Evolutionary conservation across 2,329 filamentous ascomycete genomes (phyloP), one percentile per base, ranked within the genome.

Genomic region (Xylaria sp.): DNA sequence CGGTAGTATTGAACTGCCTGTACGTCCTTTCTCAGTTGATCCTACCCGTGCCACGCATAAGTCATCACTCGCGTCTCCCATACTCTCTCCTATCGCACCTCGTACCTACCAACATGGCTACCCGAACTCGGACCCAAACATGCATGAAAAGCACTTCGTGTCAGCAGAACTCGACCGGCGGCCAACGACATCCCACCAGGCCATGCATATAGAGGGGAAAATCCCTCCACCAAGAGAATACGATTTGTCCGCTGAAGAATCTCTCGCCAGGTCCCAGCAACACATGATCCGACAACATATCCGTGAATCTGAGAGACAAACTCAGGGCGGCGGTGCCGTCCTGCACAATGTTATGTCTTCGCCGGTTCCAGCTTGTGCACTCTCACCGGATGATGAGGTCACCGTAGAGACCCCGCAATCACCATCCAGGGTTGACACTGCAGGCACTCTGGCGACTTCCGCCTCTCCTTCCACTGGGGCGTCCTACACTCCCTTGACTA

Each of bases 1-100:
- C 3, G 92, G 91, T 66, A 89, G 77, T 78, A 84, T 84, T 73
- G 89, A 84, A 75, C 82, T 78, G 78, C 87, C 77, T 72, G 85
- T 74, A 68, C 84, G 77, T 73, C 84, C 79, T 9, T 84, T 84
- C 12, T 82, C 86, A 18, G 81, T 85, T 57, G 80, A 82, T 39
- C 86, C 86, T 0, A 78, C 77, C 37, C 78, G 75, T 13, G 74
- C 65, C 20, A 46, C 58, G 48, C 73, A 63, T 57, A 73, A 77
- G 37, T 73, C 72, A 46, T 73, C 76, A 3, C 67, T 82, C 10
- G 72, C 80, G 3, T 81, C 82, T 10, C 82, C 83, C 15, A 76
- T 84, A 52, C 81, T 82, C 55, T 81, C 80, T 2, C 80, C 83
- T 1, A 77, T 78, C 28, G 78, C 81, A 1, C 70, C 82, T 8